Base-by-base conservation (phyloP, 164 flowering plant genomes). In the Liquidambar formosana region DNA sequence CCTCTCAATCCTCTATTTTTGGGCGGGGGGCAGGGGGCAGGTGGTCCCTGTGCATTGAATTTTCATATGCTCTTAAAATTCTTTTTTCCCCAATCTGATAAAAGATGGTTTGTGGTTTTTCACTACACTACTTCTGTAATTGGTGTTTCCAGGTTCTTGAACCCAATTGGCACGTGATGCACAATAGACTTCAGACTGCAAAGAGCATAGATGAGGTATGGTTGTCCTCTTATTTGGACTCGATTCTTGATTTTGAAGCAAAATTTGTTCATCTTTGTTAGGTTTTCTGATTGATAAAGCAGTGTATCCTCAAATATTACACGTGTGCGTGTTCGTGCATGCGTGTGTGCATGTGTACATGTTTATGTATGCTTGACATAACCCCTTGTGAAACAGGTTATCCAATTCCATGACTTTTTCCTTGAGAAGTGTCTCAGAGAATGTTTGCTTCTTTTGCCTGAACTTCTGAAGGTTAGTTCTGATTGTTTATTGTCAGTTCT, bases 131-230 rank as follows among this genome's bases (percentile, higher is more conserved):
- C 38, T 4, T 48, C 57, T 59, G 41, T 51, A 27, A 1, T 28
- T 11, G 10, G 64, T 75, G 57, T 69, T 82, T 73, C 72, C 85
- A 92, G 97, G 99, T 93, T 81, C 82, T 96, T 68, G 99, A 93
- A 79, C 97, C 97, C 45, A 92, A 92, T 78, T 96, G 97, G 97
- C 98, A 92, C 69, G 79, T 88, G 69, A 88, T 96, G 97, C 89
- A 88, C 58, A 76, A 73, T 73, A 83, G 87, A 75, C 88, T 96
- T 80, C 90, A 84, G 71, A 81, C 83, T 62, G 96, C 96, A 65
- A 93, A 86, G 79, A 96, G 98, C 81, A 88, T 96, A 70, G 98
- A 93, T 73, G 98, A 96, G 98, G 99, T 93, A 9, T 73, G 69
- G 15, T 44, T 43, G 47, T 62, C 48, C 70, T 41, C 43, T 53